These are phyloP conservation scores for Setaria viridis DNA, from an alignment of 202 grass and related monocot species.

Conservation along the genomic window DNA sequence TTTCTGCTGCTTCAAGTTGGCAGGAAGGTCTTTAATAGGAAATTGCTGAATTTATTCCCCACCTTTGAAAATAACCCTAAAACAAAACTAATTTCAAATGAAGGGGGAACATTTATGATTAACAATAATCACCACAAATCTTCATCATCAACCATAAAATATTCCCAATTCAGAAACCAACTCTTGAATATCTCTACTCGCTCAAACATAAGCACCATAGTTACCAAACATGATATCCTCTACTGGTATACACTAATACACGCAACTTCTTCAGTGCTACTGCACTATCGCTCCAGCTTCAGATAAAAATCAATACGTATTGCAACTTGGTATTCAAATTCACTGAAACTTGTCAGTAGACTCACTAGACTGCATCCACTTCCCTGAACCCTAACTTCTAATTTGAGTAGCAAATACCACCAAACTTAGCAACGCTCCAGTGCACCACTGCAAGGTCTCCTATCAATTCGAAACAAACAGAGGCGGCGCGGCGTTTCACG, in stretches of 20 bases:
- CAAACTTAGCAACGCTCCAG: neutral
- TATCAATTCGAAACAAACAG: conserved; percentile 1
- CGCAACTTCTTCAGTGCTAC: neutral
- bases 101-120: neutral
- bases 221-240: conserved; percentile 1
- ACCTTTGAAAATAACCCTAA: too few relatives aligned
- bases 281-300: conserved; percentile 6
- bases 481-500: neutral
- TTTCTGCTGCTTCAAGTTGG: conserved; percentile 10
- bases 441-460: neutral
- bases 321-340: conserved; percentile 16
- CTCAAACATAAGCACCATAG: neutral
- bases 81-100: neutral
- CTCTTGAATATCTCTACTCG: conserved; percentile 11
- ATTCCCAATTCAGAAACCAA: neutral
- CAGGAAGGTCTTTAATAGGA: neutral
- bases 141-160: neutral
- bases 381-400: neutral
- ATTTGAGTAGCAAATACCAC: neutral
- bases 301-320: neutral
- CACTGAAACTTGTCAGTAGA: neutral
- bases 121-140: neutral
- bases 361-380: neutral
- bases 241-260: neutral
- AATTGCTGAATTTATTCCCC: neutral